These are phyloP conservation scores for Ambrosia hybrid DNA, from an alignment of 140 eudicot species.

Conservation along the genomic window DNA sequence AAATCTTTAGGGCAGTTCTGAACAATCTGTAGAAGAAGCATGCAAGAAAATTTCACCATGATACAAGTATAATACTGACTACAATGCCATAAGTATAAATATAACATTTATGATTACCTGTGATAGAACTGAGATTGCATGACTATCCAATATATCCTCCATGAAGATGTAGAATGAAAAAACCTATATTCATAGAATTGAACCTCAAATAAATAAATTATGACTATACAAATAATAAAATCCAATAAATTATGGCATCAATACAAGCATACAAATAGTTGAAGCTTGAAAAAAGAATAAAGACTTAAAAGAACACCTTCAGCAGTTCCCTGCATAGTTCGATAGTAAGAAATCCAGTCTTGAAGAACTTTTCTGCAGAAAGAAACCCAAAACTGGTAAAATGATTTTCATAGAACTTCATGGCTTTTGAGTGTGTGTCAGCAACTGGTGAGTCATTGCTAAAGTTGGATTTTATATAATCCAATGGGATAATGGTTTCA, in stretches of 20 bases:
- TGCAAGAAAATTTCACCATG: constrained; percentile 8
- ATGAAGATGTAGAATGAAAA: constrained; percentile 56
- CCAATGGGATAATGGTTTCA: constrained; percentile 51
- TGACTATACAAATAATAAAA: constrained; percentile 7
- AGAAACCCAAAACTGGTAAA: constrained; percentile 74
- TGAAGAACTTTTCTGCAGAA: constrained; percentile 66
- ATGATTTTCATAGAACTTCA: constrained; percentile 60
- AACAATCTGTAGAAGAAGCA: constrained; percentile 60
- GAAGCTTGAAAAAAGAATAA: neutral
- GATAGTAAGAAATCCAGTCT: constrained; percentile 56
- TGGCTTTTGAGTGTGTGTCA: constrained; percentile 42
- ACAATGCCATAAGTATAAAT: neutral
- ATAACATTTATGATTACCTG: constrained; percentile 46
- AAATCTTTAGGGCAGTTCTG: constrained; percentile 83
- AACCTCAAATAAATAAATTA: neutral
- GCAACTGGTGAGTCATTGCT: constrained; percentile 50
- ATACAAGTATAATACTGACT: too few relatives aligned
- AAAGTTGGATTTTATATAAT: constrained; percentile 52
- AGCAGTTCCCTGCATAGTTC: constrained; percentile 74
- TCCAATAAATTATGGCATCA: constrained; percentile 4
- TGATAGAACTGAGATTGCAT: constrained; percentile 65
- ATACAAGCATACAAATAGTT: constrained; percentile 15
- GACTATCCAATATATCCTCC: constrained; percentile 81
- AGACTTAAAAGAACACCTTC: constrained; percentile 48
- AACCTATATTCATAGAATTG: constrained; percentile 57